Conservation (phyloP, 345 rosid species). For the Xanthoceras sorbifolium region DNA sequence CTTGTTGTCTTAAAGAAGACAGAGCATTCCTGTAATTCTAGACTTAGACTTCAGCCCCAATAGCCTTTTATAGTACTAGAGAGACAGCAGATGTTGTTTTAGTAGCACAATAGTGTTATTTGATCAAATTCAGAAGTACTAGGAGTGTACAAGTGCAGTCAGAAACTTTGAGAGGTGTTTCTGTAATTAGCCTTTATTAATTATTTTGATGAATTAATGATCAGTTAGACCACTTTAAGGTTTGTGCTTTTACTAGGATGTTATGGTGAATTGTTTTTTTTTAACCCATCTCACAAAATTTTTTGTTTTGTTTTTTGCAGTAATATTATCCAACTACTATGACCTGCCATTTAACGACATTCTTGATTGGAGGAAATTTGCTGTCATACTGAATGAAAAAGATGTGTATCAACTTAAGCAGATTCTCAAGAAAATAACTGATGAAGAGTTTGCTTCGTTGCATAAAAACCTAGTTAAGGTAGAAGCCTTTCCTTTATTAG, state of each 20-base stretch:
- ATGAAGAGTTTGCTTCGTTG: constrained; percentile 62
- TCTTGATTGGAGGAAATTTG: constrained; percentile 71
- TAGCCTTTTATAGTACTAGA: not conserved
- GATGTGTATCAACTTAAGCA: constrained; percentile 80
- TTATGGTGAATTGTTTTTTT: not conserved
- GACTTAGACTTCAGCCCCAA: not conserved
- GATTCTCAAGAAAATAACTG: constrained; percentile 72
- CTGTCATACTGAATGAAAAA: constrained; percentile 67
- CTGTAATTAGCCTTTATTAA: not conserved
- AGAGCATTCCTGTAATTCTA: not conserved
- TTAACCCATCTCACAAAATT: not conserved
- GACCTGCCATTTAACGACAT: constrained; percentile 94
- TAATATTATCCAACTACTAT: constrained; percentile 79
- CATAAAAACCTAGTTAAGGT: constrained; percentile 87
- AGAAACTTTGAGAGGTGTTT: not conserved
- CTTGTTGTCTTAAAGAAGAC: not conserved
- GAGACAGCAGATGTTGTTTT: not conserved
- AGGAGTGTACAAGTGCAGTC: not conserved
- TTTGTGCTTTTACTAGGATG: not conserved
- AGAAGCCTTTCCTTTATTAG: not conserved
- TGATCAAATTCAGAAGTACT: not conserved
- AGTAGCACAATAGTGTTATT: not conserved
- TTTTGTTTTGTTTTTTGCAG: constrained; percentile 46
- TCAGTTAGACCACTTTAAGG: not conserved
- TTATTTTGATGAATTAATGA: not conserved